Evolutionary conservation across 805 yeast genomes (phyloP).

Genomic region (Geotrichum ghanense): DNA sequence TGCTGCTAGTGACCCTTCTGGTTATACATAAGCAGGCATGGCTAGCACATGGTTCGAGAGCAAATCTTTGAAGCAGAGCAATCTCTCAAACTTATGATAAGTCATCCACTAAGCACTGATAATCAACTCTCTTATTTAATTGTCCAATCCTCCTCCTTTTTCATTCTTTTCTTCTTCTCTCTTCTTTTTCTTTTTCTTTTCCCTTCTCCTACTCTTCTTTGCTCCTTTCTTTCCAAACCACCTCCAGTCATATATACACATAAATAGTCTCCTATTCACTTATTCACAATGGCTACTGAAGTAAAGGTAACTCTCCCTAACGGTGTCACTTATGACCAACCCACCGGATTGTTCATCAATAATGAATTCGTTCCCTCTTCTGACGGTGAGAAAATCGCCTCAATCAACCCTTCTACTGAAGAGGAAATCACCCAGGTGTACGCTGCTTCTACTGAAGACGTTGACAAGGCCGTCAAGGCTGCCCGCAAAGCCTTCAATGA

Average conservation of each 20-base stretch:
- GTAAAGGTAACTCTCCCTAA: conserved; percentile 38
- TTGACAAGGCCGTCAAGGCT: conserved; percentile 76
- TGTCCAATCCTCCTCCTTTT: neutral
- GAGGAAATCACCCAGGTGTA: conserved; percentile 56
- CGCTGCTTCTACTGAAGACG: conserved; percentile 69
- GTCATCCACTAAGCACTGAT: too few relatives aligned
- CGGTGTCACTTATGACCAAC: conserved; percentile 64
- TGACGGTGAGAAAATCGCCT: conserved; percentile 48
- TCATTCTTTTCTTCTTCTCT: neutral
- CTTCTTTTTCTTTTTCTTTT: neutral
- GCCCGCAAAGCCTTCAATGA: conserved; percentile 67
- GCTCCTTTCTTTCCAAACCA: neutral
- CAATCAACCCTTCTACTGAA: conserved; percentile 64
- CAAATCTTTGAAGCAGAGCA: too few relatives aligned
- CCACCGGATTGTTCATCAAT: conserved; percentile 73
- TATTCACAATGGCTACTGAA: conserved; percentile 8
- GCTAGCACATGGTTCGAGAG: too few relatives aligned
- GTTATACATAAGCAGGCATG: too few relatives aligned
- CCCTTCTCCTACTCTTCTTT: neutral
- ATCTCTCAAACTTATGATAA: too few relatives aligned
- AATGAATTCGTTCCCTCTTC: conserved; percentile 59
- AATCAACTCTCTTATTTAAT: too few relatives aligned
- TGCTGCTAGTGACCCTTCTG: too few relatives aligned
- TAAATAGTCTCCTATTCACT: neutral
- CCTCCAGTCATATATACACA: neutral